A percentile compares a stretch with the other conserved stretches of the same genome.
These are phyloP conservation scores for Trichosporon sp. DNA, from an alignment of 1,284 basidiomycete species.

Conservation along the genomic window DNA sequence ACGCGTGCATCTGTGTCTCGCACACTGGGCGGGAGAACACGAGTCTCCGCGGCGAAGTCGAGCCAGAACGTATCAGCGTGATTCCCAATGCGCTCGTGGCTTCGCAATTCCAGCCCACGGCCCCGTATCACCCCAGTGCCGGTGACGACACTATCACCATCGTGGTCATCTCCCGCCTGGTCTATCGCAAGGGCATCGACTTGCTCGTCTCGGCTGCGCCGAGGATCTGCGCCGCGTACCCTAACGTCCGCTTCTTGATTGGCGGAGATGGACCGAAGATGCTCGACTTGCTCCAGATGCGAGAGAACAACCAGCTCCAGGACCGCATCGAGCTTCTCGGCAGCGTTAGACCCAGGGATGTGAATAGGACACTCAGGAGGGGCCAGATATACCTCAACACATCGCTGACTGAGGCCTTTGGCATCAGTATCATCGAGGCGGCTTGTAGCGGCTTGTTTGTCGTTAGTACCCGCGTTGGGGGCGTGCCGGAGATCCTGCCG, in stretches of 20 bases:
- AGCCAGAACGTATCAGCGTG: slow-evolving; percentile 69
- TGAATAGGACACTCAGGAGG: slow-evolving; percentile 70
- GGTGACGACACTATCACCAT: slow-evolving; percentile 67
- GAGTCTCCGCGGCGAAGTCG: slow-evolving; percentile 73
- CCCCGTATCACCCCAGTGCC: not conserved
- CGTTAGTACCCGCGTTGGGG: slow-evolving; percentile 89
- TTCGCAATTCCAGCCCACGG: slow-evolving; percentile 68
- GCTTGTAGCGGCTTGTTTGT: slow-evolving; percentile 92
- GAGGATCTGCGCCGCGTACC: slow-evolving; percentile 74
- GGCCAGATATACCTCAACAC: slow-evolving; percentile 94
- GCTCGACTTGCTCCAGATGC: slow-evolving; percentile 91
- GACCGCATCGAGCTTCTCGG: slow-evolving; percentile 87
- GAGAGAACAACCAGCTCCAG: slow-evolving; percentile 81
- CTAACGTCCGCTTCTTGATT: slow-evolving; percentile 80
- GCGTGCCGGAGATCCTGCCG: slow-evolving; percentile 91
- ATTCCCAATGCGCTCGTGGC: slow-evolving; percentile 94
- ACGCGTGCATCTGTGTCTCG: slow-evolving; percentile 93
- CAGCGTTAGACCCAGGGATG: slow-evolving; percentile 70
- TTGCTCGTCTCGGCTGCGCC: slow-evolving; percentile 88
- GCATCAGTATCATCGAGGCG: slow-evolving; percentile 92
- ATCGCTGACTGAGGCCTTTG: slow-evolving; percentile 92
- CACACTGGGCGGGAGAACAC: slow-evolving; percentile 97
- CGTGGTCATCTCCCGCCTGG: slow-evolving; percentile 87
- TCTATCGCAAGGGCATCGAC: slow-evolving; percentile 95
- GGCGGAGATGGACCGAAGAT: slow-evolving; percentile 94